Base-by-base conservation (phyloP, 1,284 basidiomycete species). In the Cryptococcus amylolentus region DNA sequence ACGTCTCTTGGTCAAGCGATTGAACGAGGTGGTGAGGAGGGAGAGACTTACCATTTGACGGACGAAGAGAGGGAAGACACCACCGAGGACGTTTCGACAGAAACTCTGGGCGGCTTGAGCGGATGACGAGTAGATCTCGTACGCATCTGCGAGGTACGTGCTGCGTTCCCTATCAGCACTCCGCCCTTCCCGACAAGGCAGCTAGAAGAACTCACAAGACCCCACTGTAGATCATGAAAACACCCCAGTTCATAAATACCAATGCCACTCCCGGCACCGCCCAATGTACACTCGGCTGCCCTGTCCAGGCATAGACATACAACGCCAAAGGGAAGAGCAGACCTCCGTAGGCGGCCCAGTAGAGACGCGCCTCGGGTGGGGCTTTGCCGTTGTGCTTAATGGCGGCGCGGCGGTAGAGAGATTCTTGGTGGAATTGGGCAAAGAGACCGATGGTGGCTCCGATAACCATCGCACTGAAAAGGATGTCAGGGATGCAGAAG, bases 401-500 rank as follows among this genome's bases (percentile, higher is more conserved):
- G 2, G 68, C 58, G 2, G 71, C 62, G 12, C 62, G 55, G 18
- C 47, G 52, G 55, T 73, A 75, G 13, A 75, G 60, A 27, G 57
- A 31, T 49, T 75, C 71, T 58, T 73, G 72, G 54, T 69, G 75
- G 56, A 49, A 72, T 72, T 90, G 87, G 42, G 86, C 84, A 26
- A 87, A 65, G 41, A 87, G 86, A 0, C 88, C 90, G 41, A 91
- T 57, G 63, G 84, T 81, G 2, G 87, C 84, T 10, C 89, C 90
- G 39, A 81, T 64, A 61, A 86, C 64, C 7, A 73, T 65, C 2
- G 61, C 56, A 12, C 73, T 71, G 46, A 46, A 12, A 12, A 20
- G 5, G 28, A 49, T 26, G 42, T 27, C 2, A 20, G 42, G 8
- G 20, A 28, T 5, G 28, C 23, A 13, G 23, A 26, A 40, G 20